These are phyloP conservation scores for Talaromyces sp. DNA, from an alignment of 2,329 filamentous ascomycete genomes.

Conservation along the genomic window DNA sequence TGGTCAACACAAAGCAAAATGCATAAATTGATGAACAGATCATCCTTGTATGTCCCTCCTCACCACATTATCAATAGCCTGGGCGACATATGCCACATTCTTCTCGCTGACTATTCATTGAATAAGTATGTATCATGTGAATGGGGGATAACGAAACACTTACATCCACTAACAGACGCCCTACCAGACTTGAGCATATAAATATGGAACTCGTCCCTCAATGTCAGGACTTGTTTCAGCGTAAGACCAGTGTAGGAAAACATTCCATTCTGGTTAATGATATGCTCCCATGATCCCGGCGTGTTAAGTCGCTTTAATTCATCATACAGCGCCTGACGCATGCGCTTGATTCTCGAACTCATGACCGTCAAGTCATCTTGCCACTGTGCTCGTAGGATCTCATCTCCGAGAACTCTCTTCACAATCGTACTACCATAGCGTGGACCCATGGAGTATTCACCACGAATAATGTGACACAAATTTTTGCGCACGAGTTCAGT, in stretches of 20 bases:
- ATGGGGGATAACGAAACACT: conserved; percentile 19
- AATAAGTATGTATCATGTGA: background rate
- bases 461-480: conserved; percentile 39
- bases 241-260: conserved; percentile 70
- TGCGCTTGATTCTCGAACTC: conserved; percentile 88
- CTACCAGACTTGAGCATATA: conserved; percentile 42
- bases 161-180: conserved; percentile 41
- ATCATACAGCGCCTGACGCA: conserved; percentile 73
- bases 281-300: conserved; percentile 94
- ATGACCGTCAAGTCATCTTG: conserved; percentile 84
- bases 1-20: background rate
- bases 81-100: conserved; percentile 40
- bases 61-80: conserved; percentile 38
- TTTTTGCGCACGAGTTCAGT: conserved; percentile 36
- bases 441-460: conserved; percentile 55
- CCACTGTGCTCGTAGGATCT: conserved; percentile 78
- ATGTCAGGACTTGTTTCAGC: conserved; percentile 41
- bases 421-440: conserved; percentile 86
- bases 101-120: conserved; percentile 34
- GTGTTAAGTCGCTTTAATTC: conserved; percentile 82
- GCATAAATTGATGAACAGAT: background rate
- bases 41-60: conserved; percentile 27
- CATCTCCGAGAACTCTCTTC: conserved; percentile 74
- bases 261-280: conserved; percentile 86
- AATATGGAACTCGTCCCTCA: conserved; percentile 44